Percentiles rank a stretch among this genome's conserved stretches.
phyloP scores from a whole-genome alignment of 2,329 filamentous ascomycete genomes.

The Clonostachys byssicola region DNA sequence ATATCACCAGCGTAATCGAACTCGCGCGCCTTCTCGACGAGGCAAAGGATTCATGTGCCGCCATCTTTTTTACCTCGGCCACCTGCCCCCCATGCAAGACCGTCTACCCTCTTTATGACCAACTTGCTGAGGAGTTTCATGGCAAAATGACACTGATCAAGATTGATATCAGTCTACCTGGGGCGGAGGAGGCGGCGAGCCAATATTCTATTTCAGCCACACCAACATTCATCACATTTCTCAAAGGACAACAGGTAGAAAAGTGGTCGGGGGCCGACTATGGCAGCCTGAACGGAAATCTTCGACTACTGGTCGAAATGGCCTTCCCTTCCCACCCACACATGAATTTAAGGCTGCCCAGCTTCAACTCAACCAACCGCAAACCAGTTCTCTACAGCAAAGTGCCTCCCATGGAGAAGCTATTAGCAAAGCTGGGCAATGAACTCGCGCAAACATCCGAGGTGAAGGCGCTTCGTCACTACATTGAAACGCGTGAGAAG shows the following conservation, averaged over 20 bases:
- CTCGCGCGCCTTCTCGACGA: constrained; percentile 37
- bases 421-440: constrained; percentile 71
- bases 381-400: constrained; percentile 73
- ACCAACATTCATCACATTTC: constrained; percentile 84
- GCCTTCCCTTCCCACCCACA: constrained; percentile 76
- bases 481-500: constrained; percentile 60
- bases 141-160: constrained; percentile 72
- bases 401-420: constrained; percentile 76
- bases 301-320: constrained; percentile 71
- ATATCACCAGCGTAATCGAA: constrained; percentile 42
- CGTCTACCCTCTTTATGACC: constrained; percentile 77
- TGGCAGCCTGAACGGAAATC: constrained; percentile 62
- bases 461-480: constrained; percentile 62
- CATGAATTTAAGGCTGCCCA: constrained; percentile 64
- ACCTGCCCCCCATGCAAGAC: constrained; percentile 82
- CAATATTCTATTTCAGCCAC: constrained; percentile 71
- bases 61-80: constrained; percentile 89
- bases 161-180: constrained; percentile 68
- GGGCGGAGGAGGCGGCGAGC: constrained; percentile 58
- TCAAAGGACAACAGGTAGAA: constrained; percentile 70
- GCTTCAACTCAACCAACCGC: constrained; percentile 57
- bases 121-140: constrained; percentile 70
- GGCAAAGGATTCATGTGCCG: constrained; percentile 64
- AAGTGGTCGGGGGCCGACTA: constrained; percentile 78
- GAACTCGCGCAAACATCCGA: constrained; percentile 50